Evolutionary conservation across 768 basidiomycete species (phyloP), one percentile per base, ranked within the genome.

Genomic region (Artomyces pyxidatus): DNA sequence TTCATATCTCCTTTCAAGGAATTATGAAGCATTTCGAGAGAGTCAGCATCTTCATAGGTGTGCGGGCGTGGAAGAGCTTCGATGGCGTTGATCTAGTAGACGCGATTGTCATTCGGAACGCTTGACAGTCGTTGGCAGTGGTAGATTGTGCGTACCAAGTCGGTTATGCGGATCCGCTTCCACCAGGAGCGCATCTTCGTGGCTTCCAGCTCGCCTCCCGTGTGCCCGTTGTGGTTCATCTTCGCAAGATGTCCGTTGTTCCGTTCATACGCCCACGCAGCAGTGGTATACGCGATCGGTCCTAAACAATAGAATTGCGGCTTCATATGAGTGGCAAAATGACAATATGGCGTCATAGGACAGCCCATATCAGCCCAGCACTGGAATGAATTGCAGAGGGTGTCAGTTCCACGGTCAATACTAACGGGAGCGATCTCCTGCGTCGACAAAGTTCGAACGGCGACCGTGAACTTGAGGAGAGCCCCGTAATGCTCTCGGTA

Each of bases 141-240:
- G 32, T 10, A 10, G 2, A 35, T 35, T 10, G 32, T 21, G 42
- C 39, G 27, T 21, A 59, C 58, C 14, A 59, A 47, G 38, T 57
- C 54, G 6, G 50, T 49, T 6, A 59, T 45, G 3, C 53, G 30
- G 2, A 45, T 48, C 3, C 45, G 29, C 32, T 58, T 58, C 53
- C 53, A 55, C 56, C 56, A 59, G 3, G 51, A 45, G 6, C 57
- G 51, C 58, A 59, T 59, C 57, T 58, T 58, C 5, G 57, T 59
- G 1, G 47, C 53, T 32, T 59, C 58, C 11, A 59, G 40, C 42
- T 59, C 56, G 3, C 58, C 58, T 0, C 58, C 58, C 1, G 57
- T 43, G 32, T 59, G 58, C 6, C 58, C 53, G 23, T 59, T 59
- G 27, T 53, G 45, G 19, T 59, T 55, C 35, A 56, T 46, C 3